phyloP scores from a whole-genome alignment of 2,329 filamentous ascomycete species.

The Ophiostoma australiae region DNA sequence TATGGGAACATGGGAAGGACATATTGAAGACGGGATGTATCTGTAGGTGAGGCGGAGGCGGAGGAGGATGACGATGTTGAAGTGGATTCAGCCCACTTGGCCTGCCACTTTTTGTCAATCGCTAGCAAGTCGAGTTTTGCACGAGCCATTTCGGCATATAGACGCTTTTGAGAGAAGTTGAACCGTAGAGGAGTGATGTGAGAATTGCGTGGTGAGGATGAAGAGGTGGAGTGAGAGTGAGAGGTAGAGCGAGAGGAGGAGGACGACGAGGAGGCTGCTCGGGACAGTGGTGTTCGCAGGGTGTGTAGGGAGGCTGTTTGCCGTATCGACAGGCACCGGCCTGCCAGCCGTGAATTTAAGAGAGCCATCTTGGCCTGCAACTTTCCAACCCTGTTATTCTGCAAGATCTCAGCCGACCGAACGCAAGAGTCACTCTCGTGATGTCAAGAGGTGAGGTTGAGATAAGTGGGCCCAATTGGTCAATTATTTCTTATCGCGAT shows the following conservation, averaged over 20 bases:
- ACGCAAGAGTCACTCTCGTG: not conserved
- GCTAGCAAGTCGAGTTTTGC: slow-evolving; percentile 43
- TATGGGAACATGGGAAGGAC: slow-evolving; percentile 92
- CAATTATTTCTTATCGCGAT: slow-evolving; percentile 12
- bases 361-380: not conserved
- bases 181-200: not conserved
- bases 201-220: not conserved
- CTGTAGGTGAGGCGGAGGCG: not conserved
- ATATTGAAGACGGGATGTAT: slow-evolving; percentile 48
- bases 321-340: slow-evolving; percentile 28
- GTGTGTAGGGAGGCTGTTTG: not conserved
- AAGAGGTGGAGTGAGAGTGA: not conserved
- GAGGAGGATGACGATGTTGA: slow-evolving; percentile 15
- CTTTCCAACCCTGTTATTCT: not conserved
- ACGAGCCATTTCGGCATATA: slow-evolving; percentile 33
- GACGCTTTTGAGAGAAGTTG: slow-evolving; percentile 26
- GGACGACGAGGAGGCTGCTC: not conserved
- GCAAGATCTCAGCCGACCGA: no score
- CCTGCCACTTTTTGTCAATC: slow-evolving; percentile 51
- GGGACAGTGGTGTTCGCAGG: not conserved
- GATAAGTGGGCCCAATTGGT: not conserved
- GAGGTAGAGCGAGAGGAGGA: not conserved
- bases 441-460: slow-evolving; percentile 10
- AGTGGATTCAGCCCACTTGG: slow-evolving; percentile 38
- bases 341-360: slow-evolving; percentile 30